These are phyloP conservation scores for Dicorynia guianensis DNA, from an alignment of 306 rosid species.

Conservation along the genomic window DNA sequence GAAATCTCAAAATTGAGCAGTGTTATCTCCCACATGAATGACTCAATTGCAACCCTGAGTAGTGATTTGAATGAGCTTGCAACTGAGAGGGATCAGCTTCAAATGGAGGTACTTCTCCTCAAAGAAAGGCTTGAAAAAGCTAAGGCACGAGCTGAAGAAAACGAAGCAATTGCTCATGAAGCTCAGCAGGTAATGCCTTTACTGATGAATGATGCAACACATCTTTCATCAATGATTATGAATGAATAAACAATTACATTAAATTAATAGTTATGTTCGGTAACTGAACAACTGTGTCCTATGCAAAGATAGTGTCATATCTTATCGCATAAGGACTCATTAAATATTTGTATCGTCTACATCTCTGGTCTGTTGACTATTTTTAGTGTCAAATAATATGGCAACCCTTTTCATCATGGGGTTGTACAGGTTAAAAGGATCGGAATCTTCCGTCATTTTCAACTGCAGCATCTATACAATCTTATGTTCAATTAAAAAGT, in stretches of 20 bases:
- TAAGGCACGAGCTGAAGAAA: constrained; percentile 69
- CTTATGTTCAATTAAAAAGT: constrained; percentile 17
- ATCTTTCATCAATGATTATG: constrained; percentile 4
- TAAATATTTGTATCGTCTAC: constrained; percentile 3
- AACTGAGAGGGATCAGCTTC: constrained; percentile 73
- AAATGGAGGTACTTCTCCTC: constrained; percentile 57
- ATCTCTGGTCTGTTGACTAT: constrained; percentile 1
- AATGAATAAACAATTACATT: not conserved
- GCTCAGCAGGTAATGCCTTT: constrained; percentile 70
- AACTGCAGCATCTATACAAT: constrained; percentile 9
- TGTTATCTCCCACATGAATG: constrained; percentile 64
- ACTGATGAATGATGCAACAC: constrained; percentile 15
- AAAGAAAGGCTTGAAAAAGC: constrained; percentile 69
- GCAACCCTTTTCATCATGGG: constrained; percentile 3
- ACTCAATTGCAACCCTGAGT: constrained; percentile 57
- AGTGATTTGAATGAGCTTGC: constrained; percentile 57
- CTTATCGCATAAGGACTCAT: too few relatives aligned
- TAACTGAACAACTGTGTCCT: constrained; percentile 5
- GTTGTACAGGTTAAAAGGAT: constrained; percentile 8
- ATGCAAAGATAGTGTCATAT: too few relatives aligned
- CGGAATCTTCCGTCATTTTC: not conserved
- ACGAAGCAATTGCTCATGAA: constrained; percentile 70
- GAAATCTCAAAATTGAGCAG: constrained; percentile 72
- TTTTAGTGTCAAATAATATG: constrained; percentile 18
- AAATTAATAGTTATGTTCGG: constrained; percentile 7